Base-by-base conservation (phyloP, 805 yeast genomes). In the Spathaspora gorwiae region DNA sequence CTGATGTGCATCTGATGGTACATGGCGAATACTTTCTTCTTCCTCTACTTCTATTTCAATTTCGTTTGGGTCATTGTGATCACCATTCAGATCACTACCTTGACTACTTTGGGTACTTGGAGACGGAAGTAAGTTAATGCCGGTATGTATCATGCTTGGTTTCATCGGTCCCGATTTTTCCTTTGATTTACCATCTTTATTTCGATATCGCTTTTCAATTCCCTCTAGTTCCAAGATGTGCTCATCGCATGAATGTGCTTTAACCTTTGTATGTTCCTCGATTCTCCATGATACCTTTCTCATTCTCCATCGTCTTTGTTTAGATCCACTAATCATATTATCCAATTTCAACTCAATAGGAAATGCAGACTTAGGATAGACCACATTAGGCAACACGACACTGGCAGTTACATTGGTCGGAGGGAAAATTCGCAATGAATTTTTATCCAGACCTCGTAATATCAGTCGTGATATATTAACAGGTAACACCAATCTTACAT, bases 341-440 rank as follows among this genome's bases (percentile, higher is more conserved):
- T 89, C 95, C 56, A 94, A 66, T 52, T 83, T 80, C 57, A 94
- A 70, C 58, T 90, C 97, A 19, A 92, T 74, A 0, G 94, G 85
- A 58, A 94, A 88, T 0, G 84, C 74, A 0, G 96, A 84, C 60
- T 87, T 84, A 10, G 98, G 98, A 62, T 87, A 87, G 30, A 87
- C 77, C 12, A 90, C 96, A 51, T 86, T 86, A 2, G 99, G 99
- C 41, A 94, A 70, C 12, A 83, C 85, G 7, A 95, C 94, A 26
- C 85, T 80, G 6, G 96, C 95, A 2, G 89, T 83, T 33, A 94
- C 83, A 37, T 85, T 87, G 0, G 98, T 92, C 7, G 99, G 98
- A 1, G 99, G 99, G 64, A 94, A 94, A 1, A 94, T 87, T 49
- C 99, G 77, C 34, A 89, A 67, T 1, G 96, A 87, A 57, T 87